Evolutionary conservation across 225 moss, liverwort and hornwort genomes (phyloP).

Genomic region (Sphagnum tenellum): DNA sequence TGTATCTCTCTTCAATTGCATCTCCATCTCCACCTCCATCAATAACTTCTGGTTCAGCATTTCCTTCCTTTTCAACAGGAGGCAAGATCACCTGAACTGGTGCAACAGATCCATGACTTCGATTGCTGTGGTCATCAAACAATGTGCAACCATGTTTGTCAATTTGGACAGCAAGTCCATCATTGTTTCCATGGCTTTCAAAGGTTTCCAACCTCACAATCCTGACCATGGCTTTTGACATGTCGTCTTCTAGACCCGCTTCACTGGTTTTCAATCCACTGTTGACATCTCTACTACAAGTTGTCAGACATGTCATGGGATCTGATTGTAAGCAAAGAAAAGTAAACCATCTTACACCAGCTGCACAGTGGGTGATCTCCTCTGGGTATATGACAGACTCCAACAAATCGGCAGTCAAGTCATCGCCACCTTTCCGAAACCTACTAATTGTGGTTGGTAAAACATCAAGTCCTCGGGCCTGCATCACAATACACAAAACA

Average conservation of each 20-base stretch:
- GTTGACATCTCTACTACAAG: no score
- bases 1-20: not conserved
- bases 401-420: conserved; percentile 29
- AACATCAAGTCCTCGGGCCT: conserved; percentile 47
- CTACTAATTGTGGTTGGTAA: conserved; percentile 37
- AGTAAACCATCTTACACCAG: conserved; percentile 49
- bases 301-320: not conserved
- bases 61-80: no score
- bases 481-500: not conserved
- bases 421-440: conserved; percentile 36
- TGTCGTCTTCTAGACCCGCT: no score
- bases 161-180: no score
- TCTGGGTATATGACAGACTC: conserved; percentile 39
- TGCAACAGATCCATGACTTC: no score
- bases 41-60: not conserved
- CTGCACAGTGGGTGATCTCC: conserved; percentile 50
- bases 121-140: no score
- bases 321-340: conserved; percentile 15
- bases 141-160: no score
- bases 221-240: no score
- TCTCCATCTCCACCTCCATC: not conserved
- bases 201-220: no score
- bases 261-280: no score
- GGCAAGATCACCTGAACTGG: no score
- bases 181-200: no score